Conservation (phyloP, 345 rosid species). For the Eucalyptus decipiens region DNA sequence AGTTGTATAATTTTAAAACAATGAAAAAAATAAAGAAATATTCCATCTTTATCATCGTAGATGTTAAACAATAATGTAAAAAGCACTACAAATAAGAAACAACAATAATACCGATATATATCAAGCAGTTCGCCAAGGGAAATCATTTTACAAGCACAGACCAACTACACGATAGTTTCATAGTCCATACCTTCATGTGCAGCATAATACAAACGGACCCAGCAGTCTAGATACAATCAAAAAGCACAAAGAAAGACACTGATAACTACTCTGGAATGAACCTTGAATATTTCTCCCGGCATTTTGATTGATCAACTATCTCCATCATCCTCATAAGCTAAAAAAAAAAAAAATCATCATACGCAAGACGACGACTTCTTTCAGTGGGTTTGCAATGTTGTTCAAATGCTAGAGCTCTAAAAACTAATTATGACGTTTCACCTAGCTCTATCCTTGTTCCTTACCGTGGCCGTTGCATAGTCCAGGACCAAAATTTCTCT, state of each 20-base stretch:
- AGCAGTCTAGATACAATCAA: background rate
- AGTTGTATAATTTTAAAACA: background rate
- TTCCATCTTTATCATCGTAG: background rate
- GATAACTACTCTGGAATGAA: background rate
- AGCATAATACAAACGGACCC: background rate
- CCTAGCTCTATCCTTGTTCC: background rate
- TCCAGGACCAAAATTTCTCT: background rate
- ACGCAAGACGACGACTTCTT: background rate
- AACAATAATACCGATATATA: background rate
- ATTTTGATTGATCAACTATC: background rate
- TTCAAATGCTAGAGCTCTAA: background rate
- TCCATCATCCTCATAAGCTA: background rate
- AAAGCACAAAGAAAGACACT: background rate
- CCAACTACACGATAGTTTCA: background rate
- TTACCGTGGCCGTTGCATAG: rapidly evolving
- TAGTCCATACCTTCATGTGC: background rate
- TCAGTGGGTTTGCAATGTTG: background rate
- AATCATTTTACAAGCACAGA: background rate
- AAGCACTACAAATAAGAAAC: background rate
- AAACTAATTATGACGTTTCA: background rate
- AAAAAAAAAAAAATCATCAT: background rate
- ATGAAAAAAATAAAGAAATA: background rate
- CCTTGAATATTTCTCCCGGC: background rate
- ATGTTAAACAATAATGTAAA: background rate
- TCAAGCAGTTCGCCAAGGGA: background rate